These are phyloP conservation scores for Ajuga chamaepitys DNA, from an alignment of 257 asterid genomes.

Conservation along the genomic window DNA sequence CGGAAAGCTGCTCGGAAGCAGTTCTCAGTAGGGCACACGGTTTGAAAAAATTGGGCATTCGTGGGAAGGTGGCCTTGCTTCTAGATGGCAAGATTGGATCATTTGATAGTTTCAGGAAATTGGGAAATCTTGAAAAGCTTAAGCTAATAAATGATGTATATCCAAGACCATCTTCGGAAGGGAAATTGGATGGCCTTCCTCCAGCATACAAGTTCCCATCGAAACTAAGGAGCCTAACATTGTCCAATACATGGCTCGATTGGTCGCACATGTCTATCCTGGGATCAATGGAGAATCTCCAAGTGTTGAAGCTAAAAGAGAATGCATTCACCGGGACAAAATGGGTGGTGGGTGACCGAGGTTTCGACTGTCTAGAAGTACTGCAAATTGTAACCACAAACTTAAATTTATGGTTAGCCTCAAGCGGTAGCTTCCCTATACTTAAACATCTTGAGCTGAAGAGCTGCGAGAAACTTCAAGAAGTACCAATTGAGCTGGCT, in stretches of 20 bases:
- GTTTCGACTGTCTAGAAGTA: background rate
- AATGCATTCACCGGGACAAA: slow-evolving; percentile 6
- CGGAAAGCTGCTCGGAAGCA: no score
- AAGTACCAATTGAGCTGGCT: background rate
- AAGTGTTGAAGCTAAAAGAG: slow-evolving; percentile 1
- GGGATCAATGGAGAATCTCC: background rate
- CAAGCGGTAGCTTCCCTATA: background rate
- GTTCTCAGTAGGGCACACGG: no score
- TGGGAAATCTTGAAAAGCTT: no score
- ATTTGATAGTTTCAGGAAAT: no score
- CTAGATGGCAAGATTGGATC: no score
- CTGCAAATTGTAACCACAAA: background rate
- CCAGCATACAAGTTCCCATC: no score
- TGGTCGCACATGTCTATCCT: slow-evolving; percentile 9
- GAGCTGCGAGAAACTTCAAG: background rate
- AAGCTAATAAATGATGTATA: no score
- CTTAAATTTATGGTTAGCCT: slow-evolving; percentile 1
- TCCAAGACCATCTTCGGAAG: no score
- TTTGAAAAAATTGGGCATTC: no score
- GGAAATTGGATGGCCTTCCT: no score
- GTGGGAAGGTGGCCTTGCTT: no score
- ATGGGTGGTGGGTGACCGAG: background rate
- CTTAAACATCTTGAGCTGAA: background rate
- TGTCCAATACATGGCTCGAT: slow-evolving; percentile 12
- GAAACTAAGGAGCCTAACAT: no score